Percentiles rank a stretch among this genome's conserved stretches.
These are phyloP conservation scores for Infundibulicybe gibba DNA, from an alignment of 768 basidiomycete genomes.

Conservation along the genomic window DNA sequence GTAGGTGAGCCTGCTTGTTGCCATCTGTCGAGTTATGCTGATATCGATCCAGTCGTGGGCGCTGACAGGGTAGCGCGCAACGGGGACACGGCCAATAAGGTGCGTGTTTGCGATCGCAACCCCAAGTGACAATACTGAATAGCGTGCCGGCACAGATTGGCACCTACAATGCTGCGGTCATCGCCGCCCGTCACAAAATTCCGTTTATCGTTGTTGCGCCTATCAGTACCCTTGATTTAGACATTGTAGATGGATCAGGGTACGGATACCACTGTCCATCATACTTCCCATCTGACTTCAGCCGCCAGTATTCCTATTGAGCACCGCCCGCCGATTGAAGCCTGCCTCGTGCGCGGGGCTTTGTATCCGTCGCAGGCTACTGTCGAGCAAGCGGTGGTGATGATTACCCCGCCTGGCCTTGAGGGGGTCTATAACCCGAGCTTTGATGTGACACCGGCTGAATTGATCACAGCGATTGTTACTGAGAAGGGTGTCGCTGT, in stretches of 20 bases:
- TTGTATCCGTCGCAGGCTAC: constrained; percentile 54
- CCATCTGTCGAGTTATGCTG: background rate
- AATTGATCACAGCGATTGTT: constrained; percentile 90
- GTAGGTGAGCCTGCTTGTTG: constrained; percentile 47
- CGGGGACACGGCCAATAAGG: constrained; percentile 97
- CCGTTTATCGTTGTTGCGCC: constrained; percentile 95
- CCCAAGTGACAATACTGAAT: too few species aligned
- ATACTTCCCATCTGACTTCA: constrained; percentile 2
- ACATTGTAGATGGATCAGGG: constrained; percentile 65
- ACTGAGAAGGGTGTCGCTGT: constrained; percentile 94
- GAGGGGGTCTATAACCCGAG: constrained; percentile 86
- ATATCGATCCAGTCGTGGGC: constrained; percentile 57
- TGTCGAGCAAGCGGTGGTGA: constrained; percentile 69
- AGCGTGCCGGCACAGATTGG: constrained; percentile 60
- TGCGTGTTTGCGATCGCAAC: constrained; percentile 9
- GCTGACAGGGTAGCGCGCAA: constrained; percentile 89
- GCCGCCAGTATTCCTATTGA: constrained; percentile 79
- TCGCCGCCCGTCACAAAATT: constrained; percentile 82
- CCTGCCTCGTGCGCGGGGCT: constrained; percentile 83
- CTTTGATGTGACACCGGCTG: constrained; percentile 95
- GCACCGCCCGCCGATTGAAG: constrained; percentile 84
- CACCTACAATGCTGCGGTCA: constrained; percentile 93
- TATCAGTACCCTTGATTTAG: constrained; percentile 86
- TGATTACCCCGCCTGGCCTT: constrained; percentile 72
- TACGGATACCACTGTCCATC: constrained; percentile 28